Evolutionary conservation across 106 monocot species (phyloP).

Genomic region (Dendrobium chrysotoxum): DNA sequence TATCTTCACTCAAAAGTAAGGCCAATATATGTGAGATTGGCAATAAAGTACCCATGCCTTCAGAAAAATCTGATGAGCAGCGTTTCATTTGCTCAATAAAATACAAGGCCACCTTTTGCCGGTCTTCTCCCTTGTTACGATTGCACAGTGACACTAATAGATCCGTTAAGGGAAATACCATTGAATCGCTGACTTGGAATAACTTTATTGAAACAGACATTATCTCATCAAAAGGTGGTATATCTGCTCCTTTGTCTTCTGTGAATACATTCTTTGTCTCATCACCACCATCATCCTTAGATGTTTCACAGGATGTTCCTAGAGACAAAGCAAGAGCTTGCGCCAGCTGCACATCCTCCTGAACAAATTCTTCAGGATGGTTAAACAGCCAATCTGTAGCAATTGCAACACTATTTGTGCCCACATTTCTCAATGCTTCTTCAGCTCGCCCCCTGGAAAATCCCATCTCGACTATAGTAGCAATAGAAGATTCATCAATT

Average conservation of each 20-base stretch:
- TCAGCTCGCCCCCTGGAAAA: constrained; percentile 61
- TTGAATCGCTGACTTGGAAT: constrained; percentile 27
- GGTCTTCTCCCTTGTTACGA: constrained; percentile 50
- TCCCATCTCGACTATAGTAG: constrained; percentile 82
- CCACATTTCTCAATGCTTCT: constrained; percentile 64
- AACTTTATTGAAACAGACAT: constrained; percentile 44
- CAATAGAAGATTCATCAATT: constrained; percentile 57
- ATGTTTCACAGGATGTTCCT: constrained; percentile 47
- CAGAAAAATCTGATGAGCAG: not conserved
- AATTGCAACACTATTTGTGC: constrained; percentile 70
- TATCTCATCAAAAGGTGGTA: constrained; percentile 64
- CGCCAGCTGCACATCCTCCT: constrained; percentile 75
- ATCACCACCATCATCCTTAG: constrained; percentile 41
- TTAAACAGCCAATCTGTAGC: constrained; percentile 85
- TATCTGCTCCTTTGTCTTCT: constrained; percentile 26
- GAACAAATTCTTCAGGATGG: constrained; percentile 73
- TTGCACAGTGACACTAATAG: constrained; percentile 57
- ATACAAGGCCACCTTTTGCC: constrained; percentile 34
- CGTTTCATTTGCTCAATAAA: constrained; percentile 19
- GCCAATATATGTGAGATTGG: constrained; percentile 52
- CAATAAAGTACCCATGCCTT: constrained; percentile 24
- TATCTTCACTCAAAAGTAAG: constrained; percentile 51
- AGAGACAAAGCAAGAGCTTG: constrained; percentile 76
- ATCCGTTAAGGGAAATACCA: constrained; percentile 55
- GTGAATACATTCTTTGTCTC: constrained; percentile 19